Conservation (phyloP, 352 stramenopile genomes). For the Pythium dissimile region DNA sequence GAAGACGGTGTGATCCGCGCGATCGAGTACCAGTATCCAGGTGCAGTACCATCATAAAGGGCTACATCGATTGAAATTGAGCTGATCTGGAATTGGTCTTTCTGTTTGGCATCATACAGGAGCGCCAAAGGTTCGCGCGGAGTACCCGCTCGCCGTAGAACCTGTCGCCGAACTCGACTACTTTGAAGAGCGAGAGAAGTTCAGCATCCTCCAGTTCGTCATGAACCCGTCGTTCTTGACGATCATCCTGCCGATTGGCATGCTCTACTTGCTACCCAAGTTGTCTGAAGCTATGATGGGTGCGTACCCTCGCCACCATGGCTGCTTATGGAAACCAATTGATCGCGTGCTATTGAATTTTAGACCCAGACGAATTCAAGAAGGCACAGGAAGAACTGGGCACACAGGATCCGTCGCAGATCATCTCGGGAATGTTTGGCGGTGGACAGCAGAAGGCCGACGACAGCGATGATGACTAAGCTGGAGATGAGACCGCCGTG, state of each 20-base stretch:
- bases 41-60: conserved; percentile 6
- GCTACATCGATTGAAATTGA: not conserved
- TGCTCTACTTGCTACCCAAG: conserved; percentile 81
- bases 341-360: not conserved
- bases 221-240: conserved; percentile 84
- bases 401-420: conserved; percentile 55
- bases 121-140: conserved; percentile 49
- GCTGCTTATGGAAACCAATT: not conserved
- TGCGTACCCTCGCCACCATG: conserved; percentile 20
- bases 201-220: conserved; percentile 68
- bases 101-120: no score
- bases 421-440: conserved; percentile 75
- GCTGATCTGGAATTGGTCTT: no score
- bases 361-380: conserved; percentile 85
- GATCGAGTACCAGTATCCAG: conserved; percentile 81
- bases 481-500: no score
- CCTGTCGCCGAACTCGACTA: conserved; percentile 69
- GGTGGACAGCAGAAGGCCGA: conserved; percentile 44
- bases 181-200: conserved; percentile 84
- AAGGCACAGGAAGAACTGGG: conserved; percentile 84
- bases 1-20: conserved; percentile 50
- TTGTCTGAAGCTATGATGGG: conserved; percentile 76
- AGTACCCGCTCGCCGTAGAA: conserved; percentile 64
- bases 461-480: conserved; percentile 70
- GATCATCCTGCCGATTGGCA: conserved; percentile 65